These are phyloP conservation scores for Scedosporium aurantiacum DNA, from an alignment of 2,329 filamentous ascomycete species.

Conservation along the genomic window DNA sequence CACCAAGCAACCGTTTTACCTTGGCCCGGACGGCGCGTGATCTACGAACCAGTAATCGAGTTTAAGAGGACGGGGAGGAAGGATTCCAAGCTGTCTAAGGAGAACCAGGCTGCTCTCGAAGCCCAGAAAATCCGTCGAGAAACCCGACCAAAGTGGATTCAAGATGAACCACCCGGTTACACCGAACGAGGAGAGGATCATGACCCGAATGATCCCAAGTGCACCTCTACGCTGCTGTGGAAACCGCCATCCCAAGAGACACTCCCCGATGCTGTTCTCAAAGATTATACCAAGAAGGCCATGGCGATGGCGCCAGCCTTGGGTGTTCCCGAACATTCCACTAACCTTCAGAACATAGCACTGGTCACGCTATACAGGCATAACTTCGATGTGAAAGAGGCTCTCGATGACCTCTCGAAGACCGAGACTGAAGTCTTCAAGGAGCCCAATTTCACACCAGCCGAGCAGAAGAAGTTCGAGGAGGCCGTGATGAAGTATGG, in stretches of 20 bases:
- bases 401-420: conserved; percentile 58
- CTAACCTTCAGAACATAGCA: conserved; percentile 81
- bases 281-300: conserved; percentile 65
- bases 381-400: conserved; percentile 59
- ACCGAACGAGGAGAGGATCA: conserved; percentile 72
- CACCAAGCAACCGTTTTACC: conserved; percentile 79
- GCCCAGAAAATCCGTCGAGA: conserved; percentile 70
- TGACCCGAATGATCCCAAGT: conserved; percentile 57
- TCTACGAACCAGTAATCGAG: conserved; percentile 81
- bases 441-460: conserved; percentile 67
- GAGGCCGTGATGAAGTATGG: conserved; percentile 84
- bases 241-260: conserved; percentile 54
- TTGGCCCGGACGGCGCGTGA: conserved; percentile 80
- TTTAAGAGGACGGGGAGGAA: conserved; percentile 75
- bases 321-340: conserved; percentile 63
- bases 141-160: conserved; percentile 81
- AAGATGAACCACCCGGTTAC: conserved; percentile 84
- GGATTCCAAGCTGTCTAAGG: conserved; percentile 67
- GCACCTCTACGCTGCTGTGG: conserved; percentile 68
- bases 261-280: conserved; percentile 46
- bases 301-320: conserved; percentile 53
- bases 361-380: conserved; percentile 61
- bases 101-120: conserved; percentile 67
- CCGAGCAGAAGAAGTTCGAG: conserved; percentile 83
- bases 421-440: conserved; percentile 64